Conservation (phyloP, 352 stramenopile genomes). For the Peronospora belbahrii region DNA sequence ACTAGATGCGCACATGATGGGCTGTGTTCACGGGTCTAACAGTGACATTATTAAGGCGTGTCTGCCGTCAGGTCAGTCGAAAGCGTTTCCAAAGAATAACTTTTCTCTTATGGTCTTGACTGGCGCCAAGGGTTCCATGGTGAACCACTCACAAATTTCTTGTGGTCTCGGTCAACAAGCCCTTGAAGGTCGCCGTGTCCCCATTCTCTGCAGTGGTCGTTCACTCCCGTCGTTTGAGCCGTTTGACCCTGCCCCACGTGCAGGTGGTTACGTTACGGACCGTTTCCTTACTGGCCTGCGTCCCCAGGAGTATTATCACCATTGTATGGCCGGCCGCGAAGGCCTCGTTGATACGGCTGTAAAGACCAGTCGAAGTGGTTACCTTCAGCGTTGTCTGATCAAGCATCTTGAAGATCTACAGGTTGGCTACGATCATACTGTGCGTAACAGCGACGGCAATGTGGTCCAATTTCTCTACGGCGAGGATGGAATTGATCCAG, state of each 20-base stretch:
- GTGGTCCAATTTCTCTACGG: constrained; percentile 99
- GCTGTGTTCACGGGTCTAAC: constrained; percentile 84
- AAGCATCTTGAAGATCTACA: constrained; percentile 98
- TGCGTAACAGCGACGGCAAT: constrained; percentile 95
- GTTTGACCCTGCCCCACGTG: constrained; percentile 95
- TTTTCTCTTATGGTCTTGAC: constrained; percentile 99
- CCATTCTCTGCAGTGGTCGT: constrained; percentile 94
- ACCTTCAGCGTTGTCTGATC: constrained; percentile 98
- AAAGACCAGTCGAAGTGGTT: constrained; percentile 99
- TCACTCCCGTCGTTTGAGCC: constrained; percentile 97
- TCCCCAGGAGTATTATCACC: constrained; percentile 99
- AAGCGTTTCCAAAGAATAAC: constrained; percentile 97
- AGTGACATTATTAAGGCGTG: constrained; percentile 99
- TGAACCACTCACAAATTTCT: constrained; percentile 99
- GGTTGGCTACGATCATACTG: constrained; percentile 98
- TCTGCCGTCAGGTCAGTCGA: constrained; percentile 94
- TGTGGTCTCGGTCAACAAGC: constrained; percentile 99
- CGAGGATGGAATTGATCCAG: constrained; percentile 97
- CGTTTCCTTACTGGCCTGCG: constrained; percentile 96
- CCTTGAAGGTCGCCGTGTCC: constrained; percentile 97
- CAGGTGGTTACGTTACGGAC: constrained; percentile 99
- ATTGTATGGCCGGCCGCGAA: constrained; percentile 99
- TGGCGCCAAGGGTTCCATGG: constrained; percentile 98
- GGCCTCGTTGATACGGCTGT: constrained; percentile 98
- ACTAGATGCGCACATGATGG: constrained; percentile 87